Evolutionary conservation across 148 eudicot species (phyloP).

Genomic region (Silene uniflora): DNA sequence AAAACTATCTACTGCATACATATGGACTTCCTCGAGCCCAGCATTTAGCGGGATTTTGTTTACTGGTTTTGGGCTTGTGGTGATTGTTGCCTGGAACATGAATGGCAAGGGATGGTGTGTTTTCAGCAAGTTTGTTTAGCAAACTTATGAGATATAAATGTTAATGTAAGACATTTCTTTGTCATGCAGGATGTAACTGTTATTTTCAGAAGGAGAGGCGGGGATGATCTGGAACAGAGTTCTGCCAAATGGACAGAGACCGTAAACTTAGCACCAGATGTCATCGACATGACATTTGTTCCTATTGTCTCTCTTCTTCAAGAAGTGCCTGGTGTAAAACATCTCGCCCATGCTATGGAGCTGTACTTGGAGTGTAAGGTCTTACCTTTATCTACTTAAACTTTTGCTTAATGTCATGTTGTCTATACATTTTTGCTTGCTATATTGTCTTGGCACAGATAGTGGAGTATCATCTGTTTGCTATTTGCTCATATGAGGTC

Average conservation of each 20-base stretch:
- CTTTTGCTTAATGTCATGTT: slow-evolving; percentile 13
- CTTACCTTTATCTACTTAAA: slow-evolving; percentile 22
- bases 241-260: slow-evolving; percentile 82
- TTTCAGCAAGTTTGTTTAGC: slow-evolving; percentile 4
- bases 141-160: slow-evolving; percentile 7
- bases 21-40: neutral
- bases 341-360: slow-evolving; percentile 84
- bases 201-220: slow-evolving; percentile 95
- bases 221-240: slow-evolving; percentile 96
- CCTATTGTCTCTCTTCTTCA: slow-evolving; percentile 87
- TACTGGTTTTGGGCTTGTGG: too few species aligned
- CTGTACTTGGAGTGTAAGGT: slow-evolving; percentile 94
- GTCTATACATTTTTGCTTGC: neutral
- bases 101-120: too few species aligned
- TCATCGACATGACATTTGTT: slow-evolving; percentile 85
- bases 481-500: neutral
- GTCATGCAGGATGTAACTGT: slow-evolving; percentile 88
- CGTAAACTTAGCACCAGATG: slow-evolving; percentile 74
- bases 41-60: neutral
- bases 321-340: slow-evolving; percentile 74
- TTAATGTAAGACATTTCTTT: neutral
- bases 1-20: neutral
- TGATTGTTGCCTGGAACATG: too few species aligned
- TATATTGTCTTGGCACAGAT: neutral
- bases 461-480: neutral